These are phyloP conservation scores for Backusella luteola DNA, from an alignment of 192 early-diverging fungal genomes.

Conservation along the genomic window DNA sequence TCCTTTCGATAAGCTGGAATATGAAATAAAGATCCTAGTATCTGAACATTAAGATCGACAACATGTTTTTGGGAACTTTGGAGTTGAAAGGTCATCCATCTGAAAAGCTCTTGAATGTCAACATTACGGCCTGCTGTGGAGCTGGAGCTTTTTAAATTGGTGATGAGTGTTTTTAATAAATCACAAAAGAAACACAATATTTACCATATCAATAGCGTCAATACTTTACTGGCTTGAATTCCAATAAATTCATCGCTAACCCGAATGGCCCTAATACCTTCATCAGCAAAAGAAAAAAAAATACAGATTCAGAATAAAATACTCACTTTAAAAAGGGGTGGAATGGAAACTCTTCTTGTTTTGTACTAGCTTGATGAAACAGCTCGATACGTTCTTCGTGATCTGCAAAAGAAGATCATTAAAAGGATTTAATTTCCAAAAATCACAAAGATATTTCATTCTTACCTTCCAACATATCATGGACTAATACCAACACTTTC, in stretches of 20 bases:
- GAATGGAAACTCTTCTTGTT: constrained; percentile 43
- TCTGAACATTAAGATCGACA: constrained; percentile 83
- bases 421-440: neutral
- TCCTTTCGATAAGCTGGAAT: constrained; percentile 51
- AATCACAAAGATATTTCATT: neutral
- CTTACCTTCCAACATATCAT: constrained; percentile 72
- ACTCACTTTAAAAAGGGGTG: constrained; percentile 51
- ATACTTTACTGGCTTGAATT: constrained; percentile 82
- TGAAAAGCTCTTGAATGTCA: constrained; percentile 60
- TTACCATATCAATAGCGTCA: constrained; percentile 66
- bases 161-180: neutral
- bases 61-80: constrained; percentile 50
- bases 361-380: constrained; percentile 36
- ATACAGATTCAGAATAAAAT: neutral
- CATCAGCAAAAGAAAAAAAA: neutral
- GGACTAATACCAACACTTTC: constrained; percentile 80
- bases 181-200: neutral
- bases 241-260: constrained; percentile 88
- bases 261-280: constrained; percentile 55
- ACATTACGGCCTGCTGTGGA: constrained; percentile 34
- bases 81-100: constrained; percentile 69
- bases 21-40: constrained; percentile 69
- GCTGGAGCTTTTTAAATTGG: constrained; percentile 7
- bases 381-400: constrained; percentile 46
- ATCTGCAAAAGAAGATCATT: constrained; percentile 28